These are phyloP conservation scores for Wickerhamiella sorbophila DNA, from an alignment of 805 yeast genomes.

Conservation along the genomic window DNA sequence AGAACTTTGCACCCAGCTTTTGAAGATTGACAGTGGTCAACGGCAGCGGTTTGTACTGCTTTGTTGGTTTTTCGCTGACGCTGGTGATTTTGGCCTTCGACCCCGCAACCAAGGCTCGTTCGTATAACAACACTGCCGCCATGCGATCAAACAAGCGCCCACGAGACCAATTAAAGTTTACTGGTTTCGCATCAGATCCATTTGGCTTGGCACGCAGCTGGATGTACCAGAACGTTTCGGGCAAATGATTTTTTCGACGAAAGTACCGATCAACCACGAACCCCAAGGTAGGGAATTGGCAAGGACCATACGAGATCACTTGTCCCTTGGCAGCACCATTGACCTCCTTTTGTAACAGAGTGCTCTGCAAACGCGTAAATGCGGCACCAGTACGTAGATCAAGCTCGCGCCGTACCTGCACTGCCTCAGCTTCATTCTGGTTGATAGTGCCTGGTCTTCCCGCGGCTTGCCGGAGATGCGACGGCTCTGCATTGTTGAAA, in stretches of 20 bases:
- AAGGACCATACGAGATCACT: constrained; percentile 70
- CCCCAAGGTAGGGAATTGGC: constrained; percentile 95
- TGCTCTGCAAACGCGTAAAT: constrained; percentile 68
- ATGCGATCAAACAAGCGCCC: constrained; percentile 60
- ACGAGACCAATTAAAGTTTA: constrained; percentile 56
- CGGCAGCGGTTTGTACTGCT: constrained; percentile 75
- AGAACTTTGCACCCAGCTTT: constrained; percentile 61
- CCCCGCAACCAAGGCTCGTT: constrained; percentile 39
- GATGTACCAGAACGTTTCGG: constrained; percentile 73
- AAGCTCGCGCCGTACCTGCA: constrained; percentile 67
- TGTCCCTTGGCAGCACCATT: constrained; percentile 15
- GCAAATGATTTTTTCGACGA: constrained; percentile 52
- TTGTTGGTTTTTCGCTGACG: constrained; percentile 46
- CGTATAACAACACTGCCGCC: constrained; percentile 48
- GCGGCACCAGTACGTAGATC: constrained; percentile 83
- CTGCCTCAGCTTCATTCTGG: constrained; percentile 64
- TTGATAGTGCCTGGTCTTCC: constrained; percentile 49
- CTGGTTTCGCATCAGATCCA: constrained; percentile 17
- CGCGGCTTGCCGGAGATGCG: constrained; percentile 66
- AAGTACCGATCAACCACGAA: constrained; percentile 86
- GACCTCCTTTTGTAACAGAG: constrained; percentile 26
- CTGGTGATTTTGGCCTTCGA: constrained; percentile 38
- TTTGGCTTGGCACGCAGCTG: constrained; percentile 34
- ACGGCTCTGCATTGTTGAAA: constrained; percentile 73
- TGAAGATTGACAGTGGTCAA: constrained; percentile 89